Conservation (phyloP, 352 stramenopile genomes). For the Globisporangium perplexum region DNA sequence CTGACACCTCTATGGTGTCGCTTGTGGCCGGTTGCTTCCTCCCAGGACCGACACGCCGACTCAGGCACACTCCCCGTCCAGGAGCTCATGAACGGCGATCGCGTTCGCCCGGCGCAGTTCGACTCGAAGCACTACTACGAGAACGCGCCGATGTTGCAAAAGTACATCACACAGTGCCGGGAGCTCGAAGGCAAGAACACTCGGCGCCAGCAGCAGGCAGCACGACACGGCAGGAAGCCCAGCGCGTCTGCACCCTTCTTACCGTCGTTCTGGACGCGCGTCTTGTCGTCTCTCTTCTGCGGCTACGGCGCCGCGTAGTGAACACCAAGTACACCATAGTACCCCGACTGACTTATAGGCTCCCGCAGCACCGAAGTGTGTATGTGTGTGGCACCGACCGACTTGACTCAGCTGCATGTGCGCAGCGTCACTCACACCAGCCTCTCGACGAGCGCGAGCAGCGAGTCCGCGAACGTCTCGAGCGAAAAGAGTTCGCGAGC, state of each 20-base stretch:
- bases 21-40: neutral
- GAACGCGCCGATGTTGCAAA: conserved; percentile 80
- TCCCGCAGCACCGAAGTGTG: neutral
- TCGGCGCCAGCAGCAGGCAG: neutral
- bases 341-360: neutral
- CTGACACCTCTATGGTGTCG: neutral
- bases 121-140: conserved; percentile 88
- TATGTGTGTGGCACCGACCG: too few relatives aligned
- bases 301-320: conserved; percentile 3
- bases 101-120: conserved; percentile 63
- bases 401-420: too few relatives aligned
- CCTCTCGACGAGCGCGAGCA: conserved; percentile 40
- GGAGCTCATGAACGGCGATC: conserved; percentile 75
- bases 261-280: neutral
- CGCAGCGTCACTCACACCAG: conserved; percentile 18
- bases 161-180: conserved; percentile 73
- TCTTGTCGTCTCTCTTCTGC: conserved; percentile 11
- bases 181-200: conserved; percentile 32
- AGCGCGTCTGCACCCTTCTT: neutral
- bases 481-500: conserved; percentile 63
- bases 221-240: neutral
- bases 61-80: conserved; percentile 71
- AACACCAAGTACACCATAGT: neutral
- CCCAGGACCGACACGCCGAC: conserved; percentile 53
- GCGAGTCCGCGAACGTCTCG: conserved; percentile 63